These are phyloP conservation scores for Coemansia sp. DNA, from an alignment of 192 early-diverging fungal genomes.

Conservation along the genomic window DNA sequence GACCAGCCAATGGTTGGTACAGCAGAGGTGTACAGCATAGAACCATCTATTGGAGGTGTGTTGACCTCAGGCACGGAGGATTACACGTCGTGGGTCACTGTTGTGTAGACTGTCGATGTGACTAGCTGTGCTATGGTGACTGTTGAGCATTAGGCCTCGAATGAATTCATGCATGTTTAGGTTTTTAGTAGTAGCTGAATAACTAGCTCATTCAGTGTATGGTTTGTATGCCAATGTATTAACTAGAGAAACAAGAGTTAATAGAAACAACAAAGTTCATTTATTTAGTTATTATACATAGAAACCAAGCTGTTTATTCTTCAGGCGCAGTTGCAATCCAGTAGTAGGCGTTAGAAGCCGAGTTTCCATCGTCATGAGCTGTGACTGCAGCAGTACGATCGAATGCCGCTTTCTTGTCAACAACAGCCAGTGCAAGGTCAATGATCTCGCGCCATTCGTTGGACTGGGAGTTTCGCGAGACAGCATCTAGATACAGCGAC, in stretches of 20 bases:
- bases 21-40: background rate
- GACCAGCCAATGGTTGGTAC: background rate
- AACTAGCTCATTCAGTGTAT: no score
- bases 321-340: constrained; percentile 51
- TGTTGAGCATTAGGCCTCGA: background rate
- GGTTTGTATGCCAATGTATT: no score
- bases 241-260: no score
- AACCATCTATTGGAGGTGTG: background rate
- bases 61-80: background rate
- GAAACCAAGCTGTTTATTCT: background rate
- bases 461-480: constrained; percentile 20
- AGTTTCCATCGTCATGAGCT: constrained; percentile 56
- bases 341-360: constrained; percentile 56
- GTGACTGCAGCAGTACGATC: constrained; percentile 13
- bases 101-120: background rate
- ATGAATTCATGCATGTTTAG: no score
- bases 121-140: background rate
- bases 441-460: constrained; percentile 51
- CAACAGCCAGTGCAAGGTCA: constrained; percentile 43
- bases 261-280: no score
- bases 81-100: background rate
- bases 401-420: constrained; percentile 41
- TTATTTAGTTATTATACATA: no score
- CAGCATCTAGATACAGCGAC: constrained; percentile 18
- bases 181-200: no score